These are phyloP conservation scores for Hanseniaspora mollemarum DNA, from an alignment of 805 yeast genomes.

Conservation along the genomic window DNA sequence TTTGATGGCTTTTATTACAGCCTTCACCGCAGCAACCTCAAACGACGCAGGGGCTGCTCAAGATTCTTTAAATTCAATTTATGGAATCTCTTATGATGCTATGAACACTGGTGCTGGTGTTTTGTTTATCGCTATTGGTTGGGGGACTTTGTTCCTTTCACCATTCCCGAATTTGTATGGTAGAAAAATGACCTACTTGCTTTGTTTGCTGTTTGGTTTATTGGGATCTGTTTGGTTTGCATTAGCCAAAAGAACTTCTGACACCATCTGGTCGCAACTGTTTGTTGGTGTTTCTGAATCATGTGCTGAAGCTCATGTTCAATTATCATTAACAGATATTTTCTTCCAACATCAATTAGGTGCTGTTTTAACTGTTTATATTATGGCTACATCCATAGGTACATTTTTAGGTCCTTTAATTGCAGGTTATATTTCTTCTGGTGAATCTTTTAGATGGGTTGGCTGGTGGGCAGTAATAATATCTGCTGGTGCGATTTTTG, in stretches of 20 bases:
- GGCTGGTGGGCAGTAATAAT: constrained; percentile 58
- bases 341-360: constrained; percentile 71
- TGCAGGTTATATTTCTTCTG: constrained; percentile 56
- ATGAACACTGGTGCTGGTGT: constrained; percentile 80
- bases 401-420: constrained; percentile 69
- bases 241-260: constrained; percentile 39
- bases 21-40: constrained; percentile 60
- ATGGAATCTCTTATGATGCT: constrained; percentile 51
- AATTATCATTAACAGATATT: constrained; percentile 56
- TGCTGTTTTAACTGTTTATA: constrained; percentile 58
- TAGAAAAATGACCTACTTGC: constrained; percentile 48
- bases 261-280: constrained; percentile 65
- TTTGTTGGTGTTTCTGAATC: constrained; percentile 75
- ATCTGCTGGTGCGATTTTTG: constrained; percentile 45
- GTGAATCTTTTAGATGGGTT: constrained; percentile 63
- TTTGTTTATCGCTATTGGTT: constrained; percentile 58
- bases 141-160: constrained; percentile 50
- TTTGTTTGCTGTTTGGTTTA: constrained; percentile 50
- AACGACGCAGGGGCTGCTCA: constrained; percentile 67
- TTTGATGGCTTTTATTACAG: constrained; percentile 47
- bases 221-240: constrained; percentile 67
- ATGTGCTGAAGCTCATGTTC: constrained; percentile 65
- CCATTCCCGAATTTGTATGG: constrained; percentile 64
- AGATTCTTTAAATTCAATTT: constrained; percentile 50
- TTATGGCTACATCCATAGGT: constrained; percentile 62